These are phyloP conservation scores for Starmera caribaea DNA, from an alignment of 805 yeast genomes.

Conservation along the genomic window DNA sequence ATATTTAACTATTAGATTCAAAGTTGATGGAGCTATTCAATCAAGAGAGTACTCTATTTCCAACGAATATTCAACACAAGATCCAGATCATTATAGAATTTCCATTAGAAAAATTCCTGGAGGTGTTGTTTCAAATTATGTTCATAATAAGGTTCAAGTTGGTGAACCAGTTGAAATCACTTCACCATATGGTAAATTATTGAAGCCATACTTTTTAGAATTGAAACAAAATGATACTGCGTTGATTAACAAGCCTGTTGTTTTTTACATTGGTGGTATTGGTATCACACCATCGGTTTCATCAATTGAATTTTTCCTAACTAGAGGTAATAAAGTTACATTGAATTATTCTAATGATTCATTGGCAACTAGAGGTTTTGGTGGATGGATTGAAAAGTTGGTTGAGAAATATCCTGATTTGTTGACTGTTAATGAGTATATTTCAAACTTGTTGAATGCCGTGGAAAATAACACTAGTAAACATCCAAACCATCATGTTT, in stretches of 20 bases:
- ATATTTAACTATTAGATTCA: conserved; percentile 27
- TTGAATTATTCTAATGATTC: conserved; percentile 1
- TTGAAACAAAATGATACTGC: conserved; percentile 19
- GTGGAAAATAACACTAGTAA: background rate
- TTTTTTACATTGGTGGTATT: conserved; percentile 51
- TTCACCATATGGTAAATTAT: conserved; percentile 52
- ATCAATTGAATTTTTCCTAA: conserved; percentile 28
- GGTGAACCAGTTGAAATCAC: conserved; percentile 41
- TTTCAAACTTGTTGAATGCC: conserved; percentile 1
- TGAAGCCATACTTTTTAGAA: conserved; percentile 18
- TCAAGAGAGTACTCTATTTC: conserved; percentile 55
- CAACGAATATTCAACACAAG: conserved; percentile 18
- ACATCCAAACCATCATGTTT: conserved; percentile 1
- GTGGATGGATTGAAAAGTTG: conserved; percentile 6
- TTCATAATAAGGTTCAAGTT: conserved; percentile 36
- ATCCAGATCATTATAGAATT: conserved; percentile 36
- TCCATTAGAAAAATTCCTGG: conserved; percentile 40
- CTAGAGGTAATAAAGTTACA: conserved; percentile 7
- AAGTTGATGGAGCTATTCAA: conserved; percentile 29
- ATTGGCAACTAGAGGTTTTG: conserved; percentile 3
- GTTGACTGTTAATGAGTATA: conserved; percentile 8
- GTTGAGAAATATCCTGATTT: conserved; percentile 4
- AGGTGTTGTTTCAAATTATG: conserved; percentile 41
- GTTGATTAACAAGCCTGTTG: conserved; percentile 17
- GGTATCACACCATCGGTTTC: conserved; percentile 61